A percentile compares a stretch with the other conserved stretches of the same genome.
These are phyloP conservation scores for Cryptosporidium ubiquitum DNA, from an alignment of 169 alveolate species.

Conservation along the genomic window DNA sequence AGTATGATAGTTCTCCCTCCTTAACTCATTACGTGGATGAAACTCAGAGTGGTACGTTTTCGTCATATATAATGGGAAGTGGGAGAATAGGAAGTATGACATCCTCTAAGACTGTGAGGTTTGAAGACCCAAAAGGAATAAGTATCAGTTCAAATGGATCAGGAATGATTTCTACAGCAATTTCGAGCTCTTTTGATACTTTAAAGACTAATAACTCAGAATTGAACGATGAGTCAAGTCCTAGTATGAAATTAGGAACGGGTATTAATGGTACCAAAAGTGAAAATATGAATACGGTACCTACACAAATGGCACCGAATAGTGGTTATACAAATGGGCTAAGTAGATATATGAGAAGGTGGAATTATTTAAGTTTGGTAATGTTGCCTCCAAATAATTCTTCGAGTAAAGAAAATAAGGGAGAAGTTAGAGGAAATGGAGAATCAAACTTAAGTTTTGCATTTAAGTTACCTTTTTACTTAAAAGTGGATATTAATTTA, in stretches of 20 bases:
- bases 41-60: neutral
- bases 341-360: slow-evolving; percentile 24
- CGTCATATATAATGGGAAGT: neutral
- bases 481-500: slow-evolving; percentile 46
- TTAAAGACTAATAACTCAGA: neutral
- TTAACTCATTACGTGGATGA: slow-evolving; percentile 27
- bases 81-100: neutral
- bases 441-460: slow-evolving; percentile 24
- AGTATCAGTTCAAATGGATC: neutral
- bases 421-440: neutral
- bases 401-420: neutral
- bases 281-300: neutral
- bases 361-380: slow-evolving; percentile 67
- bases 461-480: slow-evolving; percentile 52
- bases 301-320: neutral
- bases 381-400: slow-evolving; percentile 41
- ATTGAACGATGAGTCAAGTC: neutral
- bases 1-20: slow-evolving; percentile 35
- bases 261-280: neutral
- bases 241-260: neutral
- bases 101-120: slow-evolving; percentile 10
- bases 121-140: slow-evolving; percentile 7
- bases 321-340: neutral
- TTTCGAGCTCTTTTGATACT: neutral
- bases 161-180: neutral